phyloP scores from a whole-genome alignment of 176 grass and related monocot genomes.

The Triticum urartu region DNA sequence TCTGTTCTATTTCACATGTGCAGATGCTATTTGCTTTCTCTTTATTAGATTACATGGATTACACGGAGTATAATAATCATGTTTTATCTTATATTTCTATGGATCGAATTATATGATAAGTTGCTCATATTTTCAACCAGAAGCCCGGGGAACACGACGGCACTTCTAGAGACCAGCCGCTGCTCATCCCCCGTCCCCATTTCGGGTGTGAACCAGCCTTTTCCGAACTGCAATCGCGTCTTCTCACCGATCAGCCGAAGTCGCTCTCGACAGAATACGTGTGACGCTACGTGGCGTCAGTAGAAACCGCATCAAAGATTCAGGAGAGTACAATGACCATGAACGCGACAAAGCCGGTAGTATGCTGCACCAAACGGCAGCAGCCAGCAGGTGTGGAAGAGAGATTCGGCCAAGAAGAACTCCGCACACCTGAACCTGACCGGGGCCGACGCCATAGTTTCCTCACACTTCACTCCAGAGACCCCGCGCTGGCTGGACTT shows the following conservation, averaged over 20 bases:
- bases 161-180: background rate
- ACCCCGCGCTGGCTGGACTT: background rate
- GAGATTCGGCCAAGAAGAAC: background rate
- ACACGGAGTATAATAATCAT: too few species aligned
- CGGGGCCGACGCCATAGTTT: slow-evolving; percentile 5
- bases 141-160: background rate
- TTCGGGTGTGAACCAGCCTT: background rate
- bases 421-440: background rate
- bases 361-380: background rate
- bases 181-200: background rate
- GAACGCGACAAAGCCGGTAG: background rate
- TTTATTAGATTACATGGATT: too few species aligned
- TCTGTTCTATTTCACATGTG: too few species aligned
- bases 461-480: slow-evolving; percentile 7
- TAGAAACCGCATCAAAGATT: background rate
- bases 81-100: too few species aligned
- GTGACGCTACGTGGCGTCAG: background rate
- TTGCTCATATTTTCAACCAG: too few species aligned
- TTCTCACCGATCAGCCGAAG: background rate
- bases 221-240: background rate
- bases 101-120: too few species aligned
- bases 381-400: background rate
- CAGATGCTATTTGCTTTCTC: too few species aligned
- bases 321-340: too few species aligned
- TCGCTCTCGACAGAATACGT: background rate